phyloP scores from a whole-genome alignment of 768 basidiomycete genomes.

The Erythrobasidium yunnanense region DNA sequence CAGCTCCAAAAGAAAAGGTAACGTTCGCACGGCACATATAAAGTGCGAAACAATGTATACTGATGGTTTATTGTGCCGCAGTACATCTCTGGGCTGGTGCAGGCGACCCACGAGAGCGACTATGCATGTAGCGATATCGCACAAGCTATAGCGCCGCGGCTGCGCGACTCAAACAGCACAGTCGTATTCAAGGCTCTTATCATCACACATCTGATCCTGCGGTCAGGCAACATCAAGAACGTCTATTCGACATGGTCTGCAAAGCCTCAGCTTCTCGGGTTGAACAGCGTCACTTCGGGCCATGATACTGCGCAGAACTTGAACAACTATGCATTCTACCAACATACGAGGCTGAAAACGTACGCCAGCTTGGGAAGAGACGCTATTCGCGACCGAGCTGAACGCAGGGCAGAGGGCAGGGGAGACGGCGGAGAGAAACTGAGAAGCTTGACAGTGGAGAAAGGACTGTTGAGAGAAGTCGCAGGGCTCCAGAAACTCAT shows the following conservation, averaged over 20 bases:
- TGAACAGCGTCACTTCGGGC: conserved; percentile 68
- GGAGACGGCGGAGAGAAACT: conserved; percentile 66
- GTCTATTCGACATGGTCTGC: conserved; percentile 71
- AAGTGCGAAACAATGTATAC: neutral
- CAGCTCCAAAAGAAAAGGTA: conserved; percentile 90
- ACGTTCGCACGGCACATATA: neutral
- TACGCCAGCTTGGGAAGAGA: conserved; percentile 89
- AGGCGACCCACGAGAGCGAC: conserved; percentile 92
- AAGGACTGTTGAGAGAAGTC: conserved; percentile 84
- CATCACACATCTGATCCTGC: conserved; percentile 89
- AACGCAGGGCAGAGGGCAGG: conserved; percentile 57
- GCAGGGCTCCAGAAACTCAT: conserved; percentile 81
- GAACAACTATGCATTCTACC: conserved; percentile 72
- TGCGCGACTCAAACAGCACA: conserved; percentile 82
- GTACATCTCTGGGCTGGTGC: conserved; percentile 94
- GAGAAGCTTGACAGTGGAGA: conserved; percentile 84
- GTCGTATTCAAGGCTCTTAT: conserved; percentile 98
- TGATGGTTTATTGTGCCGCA: conserved; percentile 40
- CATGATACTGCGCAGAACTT: conserved; percentile 77
- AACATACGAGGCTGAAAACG: conserved; percentile 74
- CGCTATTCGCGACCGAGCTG: conserved; percentile 82
- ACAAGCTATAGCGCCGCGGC: conserved; percentile 67
- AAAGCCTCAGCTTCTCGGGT: conserved; percentile 59
- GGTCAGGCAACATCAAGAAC: conserved; percentile 91
- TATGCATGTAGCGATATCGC: conserved; percentile 87